Conservation (phyloP, 805 yeast species). For the Yarrowia hollandica region DNA sequence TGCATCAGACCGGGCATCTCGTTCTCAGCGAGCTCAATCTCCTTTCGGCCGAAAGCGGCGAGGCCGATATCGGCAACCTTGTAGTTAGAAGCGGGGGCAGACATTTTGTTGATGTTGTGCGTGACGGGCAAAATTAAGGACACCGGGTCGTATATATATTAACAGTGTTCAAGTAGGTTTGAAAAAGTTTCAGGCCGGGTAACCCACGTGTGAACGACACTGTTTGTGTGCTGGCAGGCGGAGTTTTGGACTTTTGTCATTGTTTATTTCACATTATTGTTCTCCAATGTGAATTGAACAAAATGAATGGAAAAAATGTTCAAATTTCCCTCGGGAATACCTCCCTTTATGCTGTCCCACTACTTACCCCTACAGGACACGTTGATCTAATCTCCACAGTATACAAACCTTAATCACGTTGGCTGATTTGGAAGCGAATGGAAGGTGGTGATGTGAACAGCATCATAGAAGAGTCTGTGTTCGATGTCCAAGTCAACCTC, state of each 20-base stretch:
- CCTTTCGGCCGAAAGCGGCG: slow-evolving; percentile 99
- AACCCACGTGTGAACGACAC: slow-evolving; percentile 30
- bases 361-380: not conserved
- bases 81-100: slow-evolving; percentile 59
- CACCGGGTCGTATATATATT: not conserved
- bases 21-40: slow-evolving; percentile 97
- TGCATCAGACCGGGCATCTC: slow-evolving; percentile 99
- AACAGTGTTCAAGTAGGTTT: not conserved
- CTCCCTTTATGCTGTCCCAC: not conserved
- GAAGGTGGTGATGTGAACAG: not conserved
- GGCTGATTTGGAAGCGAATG: slow-evolving; percentile 3
- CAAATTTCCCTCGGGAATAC: not conserved
- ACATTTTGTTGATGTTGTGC: slow-evolving; percentile 30
- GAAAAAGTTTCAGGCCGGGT: slow-evolving; percentile 26
- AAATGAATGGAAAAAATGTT: not conserved
- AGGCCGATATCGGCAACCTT: slow-evolving; percentile 97
- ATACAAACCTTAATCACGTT: not conserved
- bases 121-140: not conserved
- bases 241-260: no score
- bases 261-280: no score
- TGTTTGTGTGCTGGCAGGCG: no score
- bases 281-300: no score
- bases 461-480: no score
- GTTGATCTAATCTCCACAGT: slow-evolving; percentile 25
- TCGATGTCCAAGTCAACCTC: no score